These are phyloP conservation scores for Calonectria naviculata DNA, from an alignment of 2,329 filamentous ascomycete species.

Conservation along the genomic window DNA sequence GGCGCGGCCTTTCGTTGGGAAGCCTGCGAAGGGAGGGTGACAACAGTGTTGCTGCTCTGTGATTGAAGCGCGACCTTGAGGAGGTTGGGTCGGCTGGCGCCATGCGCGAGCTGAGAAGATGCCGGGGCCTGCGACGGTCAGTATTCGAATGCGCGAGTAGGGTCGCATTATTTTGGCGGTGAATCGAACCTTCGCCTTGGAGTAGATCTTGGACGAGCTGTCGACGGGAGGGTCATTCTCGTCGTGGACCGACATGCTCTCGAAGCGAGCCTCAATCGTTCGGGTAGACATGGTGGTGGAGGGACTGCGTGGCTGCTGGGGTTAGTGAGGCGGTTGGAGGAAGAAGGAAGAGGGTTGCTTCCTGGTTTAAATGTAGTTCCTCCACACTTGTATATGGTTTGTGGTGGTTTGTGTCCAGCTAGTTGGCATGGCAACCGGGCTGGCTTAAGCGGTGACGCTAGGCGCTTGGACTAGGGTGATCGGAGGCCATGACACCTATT, in stretches of 20 bases:
- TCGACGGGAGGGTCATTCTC: constrained; percentile 77
- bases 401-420: not conserved
- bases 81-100: constrained; percentile 79
- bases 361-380: constrained; percentile 22
- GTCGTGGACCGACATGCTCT: constrained; percentile 89
- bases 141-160: constrained; percentile 16
- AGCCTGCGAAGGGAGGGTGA: constrained; percentile 75
- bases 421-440: constrained; percentile 20
- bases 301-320: constrained; percentile 23
- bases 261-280: constrained; percentile 86
- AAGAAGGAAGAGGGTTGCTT: constrained; percentile 25
- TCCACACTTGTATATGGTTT: not conserved
- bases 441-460: too few species aligned
- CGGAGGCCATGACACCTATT: too few species aligned
- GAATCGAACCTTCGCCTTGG: constrained; percentile 79
- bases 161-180: not conserved
- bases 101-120: constrained; percentile 59
- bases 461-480: too few species aligned
- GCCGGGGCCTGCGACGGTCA: constrained; percentile 52
- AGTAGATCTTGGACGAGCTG: constrained; percentile 61
- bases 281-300: constrained; percentile 73
- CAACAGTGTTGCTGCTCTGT: constrained; percentile 75
- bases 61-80: constrained; percentile 88
- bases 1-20: constrained; percentile 55
- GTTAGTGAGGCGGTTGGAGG: constrained; percentile 34